phyloP scores from a whole-genome alignment of 73 alveolate genomes.

The Urostyla sp. region DNA sequence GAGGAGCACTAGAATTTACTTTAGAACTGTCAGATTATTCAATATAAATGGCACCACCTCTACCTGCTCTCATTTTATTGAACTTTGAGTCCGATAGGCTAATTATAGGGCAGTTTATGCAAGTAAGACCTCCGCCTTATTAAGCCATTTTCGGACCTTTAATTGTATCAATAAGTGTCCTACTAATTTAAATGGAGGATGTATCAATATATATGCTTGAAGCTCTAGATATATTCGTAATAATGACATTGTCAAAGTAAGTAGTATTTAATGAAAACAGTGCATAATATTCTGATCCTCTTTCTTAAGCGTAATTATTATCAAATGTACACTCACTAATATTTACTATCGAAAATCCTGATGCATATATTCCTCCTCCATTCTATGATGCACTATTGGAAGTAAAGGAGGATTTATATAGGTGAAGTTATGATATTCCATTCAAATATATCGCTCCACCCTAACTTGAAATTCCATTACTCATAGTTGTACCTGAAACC shows the following conservation, averaged over 20 bases:
- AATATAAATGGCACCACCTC: constrained; percentile 16
- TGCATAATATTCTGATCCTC: not conserved
- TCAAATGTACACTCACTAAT: not conserved
- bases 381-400: no score
- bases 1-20: not conserved
- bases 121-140: constrained; percentile 11
- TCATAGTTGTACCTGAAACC: no score
- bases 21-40: not conserved
- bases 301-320: not conserved
- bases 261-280: not conserved
- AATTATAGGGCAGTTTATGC: not conserved
- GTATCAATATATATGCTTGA: no score
- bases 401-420: no score
- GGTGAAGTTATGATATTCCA: no score
- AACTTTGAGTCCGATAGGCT: not conserved
- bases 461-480: no score
- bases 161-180: not conserved
- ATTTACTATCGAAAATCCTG: not conserved
- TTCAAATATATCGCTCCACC: no score
- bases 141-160: not conserved
- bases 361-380: constrained; percentile 27
- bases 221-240: no score
- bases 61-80: not conserved
- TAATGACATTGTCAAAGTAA: constrained; percentile 8
- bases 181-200: not conserved